These are phyloP conservation scores for Neurospora sp. DNA, from an alignment of 495 filamentous ascomycete genomes.

Conservation along the genomic window DNA sequence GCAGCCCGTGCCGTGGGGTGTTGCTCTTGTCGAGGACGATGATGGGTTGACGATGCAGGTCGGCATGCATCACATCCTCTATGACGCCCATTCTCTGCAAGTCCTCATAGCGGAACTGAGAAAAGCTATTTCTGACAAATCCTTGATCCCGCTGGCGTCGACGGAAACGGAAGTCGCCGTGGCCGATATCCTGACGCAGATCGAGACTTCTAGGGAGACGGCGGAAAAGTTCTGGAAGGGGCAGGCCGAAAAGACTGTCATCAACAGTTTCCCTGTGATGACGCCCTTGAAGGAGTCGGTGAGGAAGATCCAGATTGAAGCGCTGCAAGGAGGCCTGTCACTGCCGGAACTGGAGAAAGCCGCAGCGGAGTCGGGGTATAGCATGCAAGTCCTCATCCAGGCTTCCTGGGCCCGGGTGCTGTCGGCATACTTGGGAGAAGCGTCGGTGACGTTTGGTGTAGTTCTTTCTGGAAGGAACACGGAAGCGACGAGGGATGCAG, in stretches of 20 bases:
- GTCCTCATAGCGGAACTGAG: slow-evolving; percentile 48
- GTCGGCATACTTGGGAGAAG: slow-evolving; percentile 61
- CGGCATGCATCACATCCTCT: slow-evolving; percentile 60
- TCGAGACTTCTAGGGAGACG: slow-evolving; percentile 17
- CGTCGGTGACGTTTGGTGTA: slow-evolving; percentile 57
- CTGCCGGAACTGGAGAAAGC: slow-evolving; percentile 38
- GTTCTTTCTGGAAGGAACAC: slow-evolving; percentile 61
- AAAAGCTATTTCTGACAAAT: slow-evolving; percentile 1
- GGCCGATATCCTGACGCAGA: slow-evolving; percentile 41
- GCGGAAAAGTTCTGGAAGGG: slow-evolving; percentile 52
- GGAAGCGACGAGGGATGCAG: slow-evolving; percentile 38
- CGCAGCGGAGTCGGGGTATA: slow-evolving; percentile 46
- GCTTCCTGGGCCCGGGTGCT: slow-evolving; percentile 66
- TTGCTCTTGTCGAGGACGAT: slow-evolving; percentile 11
- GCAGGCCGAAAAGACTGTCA: slow-evolving; percentile 38
- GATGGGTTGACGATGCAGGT: slow-evolving; percentile 33
- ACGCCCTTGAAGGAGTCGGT: slow-evolving; percentile 44
- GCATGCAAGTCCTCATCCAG: slow-evolving; percentile 60
- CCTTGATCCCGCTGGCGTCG: background rate
- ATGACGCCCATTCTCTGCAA: slow-evolving; percentile 63
- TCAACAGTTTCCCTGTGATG: slow-evolving; percentile 59
- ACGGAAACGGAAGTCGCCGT: slow-evolving; percentile 32
- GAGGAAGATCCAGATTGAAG: slow-evolving; percentile 26
- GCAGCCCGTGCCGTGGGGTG: slow-evolving; percentile 20
- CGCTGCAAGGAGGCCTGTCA: slow-evolving; percentile 27